Evolutionary conservation across 2,329 filamentous ascomycete species (phyloP), one percentile per base, ranked within the genome.

Genomic region (Clarireedia sp.): DNA sequence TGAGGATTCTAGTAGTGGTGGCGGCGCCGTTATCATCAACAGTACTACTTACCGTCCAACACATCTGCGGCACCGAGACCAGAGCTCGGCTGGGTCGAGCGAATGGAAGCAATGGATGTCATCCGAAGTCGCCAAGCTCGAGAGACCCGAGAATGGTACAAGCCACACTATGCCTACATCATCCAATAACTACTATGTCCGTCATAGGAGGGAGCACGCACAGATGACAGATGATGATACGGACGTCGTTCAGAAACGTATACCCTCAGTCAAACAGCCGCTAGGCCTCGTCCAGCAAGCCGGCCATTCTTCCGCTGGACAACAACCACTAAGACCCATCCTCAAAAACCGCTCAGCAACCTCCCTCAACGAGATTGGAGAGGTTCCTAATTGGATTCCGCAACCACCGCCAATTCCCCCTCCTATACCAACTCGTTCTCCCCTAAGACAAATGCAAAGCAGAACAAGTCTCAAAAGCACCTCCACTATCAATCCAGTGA

Each of bases 91-190:
- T 5, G 77, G 76, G 55, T 80, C 77, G 2, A 66, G 73, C 2
- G 78, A 80, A 56, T 81, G 78, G 79, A 80, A 80, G 65, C 74
- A 69, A 0, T 78, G 74, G 75, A 72, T 81, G 40, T 78, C 78
- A 8, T 72, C 75, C 2, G 75, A 80, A 43, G 72, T 78, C 8
- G 75, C 75, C 0, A 77, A 75, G 54, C 63, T 78, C 2, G 76
- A 79, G 52, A 60, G 58, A 41, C 67, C 66, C 26, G 59, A 64
- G 14, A 63, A 61, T 47, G 58, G 41, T 17, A 48, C 43, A n/a
- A 54, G 52, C 3, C 38, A 43, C 37, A 61, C 63, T 2, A 51
- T 66, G 12, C 66, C 64, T 0, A 64, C 64, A 51, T 69, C 58
- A 60, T 66, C 57, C 46, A 67, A 54, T 54, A 62, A 66, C 2